Evolutionary conservation across 257 asterid species (phyloP), one percentile per base, ranked within the genome.

Genomic region (Verbena officinalis): DNA sequence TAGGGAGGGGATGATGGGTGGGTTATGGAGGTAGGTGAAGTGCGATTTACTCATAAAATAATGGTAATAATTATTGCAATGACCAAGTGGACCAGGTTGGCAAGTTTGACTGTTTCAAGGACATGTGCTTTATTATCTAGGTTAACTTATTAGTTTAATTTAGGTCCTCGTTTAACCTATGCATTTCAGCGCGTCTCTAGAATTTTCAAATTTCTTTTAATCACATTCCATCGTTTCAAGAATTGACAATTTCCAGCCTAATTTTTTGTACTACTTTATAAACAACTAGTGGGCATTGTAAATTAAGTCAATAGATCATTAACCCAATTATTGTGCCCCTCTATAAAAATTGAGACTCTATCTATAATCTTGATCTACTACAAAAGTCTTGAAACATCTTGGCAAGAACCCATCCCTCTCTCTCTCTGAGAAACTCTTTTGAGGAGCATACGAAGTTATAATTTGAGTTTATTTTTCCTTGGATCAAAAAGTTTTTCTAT

Each of bases 61-160:
- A 48, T 19, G 1, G 52, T 17, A 7, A 27, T 5, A 27, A 3
- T 9, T 13, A 1, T 9, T 38, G 51, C 12, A 46, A 43, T 21
- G 15, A 23, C 12, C 64, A 57, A 7, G 71, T 59, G 72, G 38
- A 14, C 23, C 53, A 53, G 69, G 67, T 54, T 55, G 70, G 40
- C 76, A 59, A 24, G 36, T 53, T 75, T 70, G 76, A 70, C 73
- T 54, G 12, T 49, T 36, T 61, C 46, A 52, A 24, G 3, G 9
- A 2, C 79, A 68, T 31, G 75, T 74, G 72, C 34, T 58, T 27
- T 16, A 31, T 27, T n/a, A 7, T 42, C 44, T 1, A 53, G 4
- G 30, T 27, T 5, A 5, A n/a, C n/a, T 27, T 27, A 2, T 27
- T 5, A 27, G 4, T 27, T 27, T 2, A 2, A 27, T 27, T 27